Evolutionary conservation across 2,329 filamentous ascomycete genomes (phyloP), one percentile per base, ranked within the genome.

Genomic region (Orbilia brochopaga): DNA sequence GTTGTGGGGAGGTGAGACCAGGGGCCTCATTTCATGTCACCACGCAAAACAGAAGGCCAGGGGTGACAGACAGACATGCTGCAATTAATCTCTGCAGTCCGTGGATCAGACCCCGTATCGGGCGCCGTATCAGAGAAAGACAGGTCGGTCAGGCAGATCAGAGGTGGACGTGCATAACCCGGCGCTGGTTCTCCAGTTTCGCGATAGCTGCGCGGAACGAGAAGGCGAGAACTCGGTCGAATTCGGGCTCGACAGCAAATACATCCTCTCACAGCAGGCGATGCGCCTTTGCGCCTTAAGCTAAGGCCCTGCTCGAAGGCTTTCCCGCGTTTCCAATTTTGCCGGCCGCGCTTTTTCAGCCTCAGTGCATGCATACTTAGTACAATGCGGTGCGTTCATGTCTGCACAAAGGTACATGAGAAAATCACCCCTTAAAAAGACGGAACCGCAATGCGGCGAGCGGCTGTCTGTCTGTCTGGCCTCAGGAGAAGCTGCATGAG

Each of bases 21-120:
- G 27, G 27, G 27, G 27, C 37, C 37, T 42, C 37, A 42, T 42
- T 42, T 42, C 37, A 42, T 42, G 37, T 42, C 37, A 42, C 37
- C 37, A 3, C n/a, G 37, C 37, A 42, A 5, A 42, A 4, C 13
- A 13, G 15, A 42, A 42, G 13, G 13, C 4, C 37, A 42, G 37
- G 37, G 37, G 37, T 42, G 37, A 42, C 37, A 42, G 37, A 42
- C 37, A 42, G 11, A 17, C 37, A 15, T 13, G 27, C 27, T 32
- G 27, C 27, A 32, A 32, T 32, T 17, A 42, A 17, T 42, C 11
- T 6, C 37, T 42, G 37, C 37, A 15, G 37, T 42, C 37, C 15
- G 37, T 42, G 37, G 37, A 42, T 42, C 37, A 17, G 8, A 32
- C 13, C 13, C 32, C n/a, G 37, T 13, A 42, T 13, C 11, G 11